Base-by-base conservation (phyloP, 2,329 filamentous ascomycete species). In the Xylaria sp. region DNA sequence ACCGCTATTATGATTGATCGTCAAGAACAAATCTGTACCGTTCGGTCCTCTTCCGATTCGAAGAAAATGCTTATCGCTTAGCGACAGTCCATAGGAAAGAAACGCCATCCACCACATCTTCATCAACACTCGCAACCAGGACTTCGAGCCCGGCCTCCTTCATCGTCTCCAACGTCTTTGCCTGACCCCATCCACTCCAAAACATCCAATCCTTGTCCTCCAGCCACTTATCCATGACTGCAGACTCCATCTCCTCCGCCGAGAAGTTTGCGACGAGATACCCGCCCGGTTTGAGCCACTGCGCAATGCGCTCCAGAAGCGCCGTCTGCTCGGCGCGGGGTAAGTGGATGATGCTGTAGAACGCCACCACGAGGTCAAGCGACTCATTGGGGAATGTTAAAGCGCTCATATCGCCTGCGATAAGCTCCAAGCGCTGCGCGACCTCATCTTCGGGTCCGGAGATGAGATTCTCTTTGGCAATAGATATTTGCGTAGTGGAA, bases 281-380 rank as follows among this genome's bases (percentile, higher is more conserved):
- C 1, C 84, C 84, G 0, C 82, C 83, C 0, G 81, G 80, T 65
- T 78, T 81, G 38, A 87, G 69, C 85, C 84, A 87, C 6, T 40
- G 45, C 0, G 62, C 67, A 19, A 85, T 78, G 38, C 78, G 76
- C n/a, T 55, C 38, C 21, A 87, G 66, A 59, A 87, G 75, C 21
- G 72, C 71, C 0, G 65, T 72, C 72, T 87, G 84, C 69, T 87
- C 83, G 1, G 73, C 72, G 5, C 78, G 77, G 1, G 84, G 83
- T 4, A 87, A 77, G 66, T 87, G 85, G 54, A 86, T 81, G 54
- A 87, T 71, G 35, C 80, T 84, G 72, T 85, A 87, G 67, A 87
- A 80, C 0, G 74, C 84, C 0, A 83, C 67, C 1, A 85, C 78
- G 4, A 79, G 83, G 60, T 85, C 79, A 58, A 87, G 77, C 0